These are phyloP conservation scores for Melastoma malabathricum DNA, from an alignment of 345 rosid species.

Conservation along the genomic window DNA sequence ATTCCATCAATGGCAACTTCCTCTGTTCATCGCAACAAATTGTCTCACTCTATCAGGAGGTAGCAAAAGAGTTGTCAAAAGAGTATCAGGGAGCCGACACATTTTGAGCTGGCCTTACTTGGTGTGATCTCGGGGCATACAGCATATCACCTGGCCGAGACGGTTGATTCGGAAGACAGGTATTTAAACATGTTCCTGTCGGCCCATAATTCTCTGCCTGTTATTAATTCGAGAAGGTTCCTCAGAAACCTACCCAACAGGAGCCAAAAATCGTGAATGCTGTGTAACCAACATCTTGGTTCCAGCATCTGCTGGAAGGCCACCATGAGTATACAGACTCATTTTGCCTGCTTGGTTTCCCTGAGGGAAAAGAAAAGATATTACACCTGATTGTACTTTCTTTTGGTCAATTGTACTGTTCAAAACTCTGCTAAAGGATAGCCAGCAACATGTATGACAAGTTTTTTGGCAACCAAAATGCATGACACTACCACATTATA, in stretches of 20 bases:
- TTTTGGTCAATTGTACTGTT: too few species aligned
- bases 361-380: constrained; percentile 20
- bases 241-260: constrained; percentile 35
- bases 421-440: too few species aligned
- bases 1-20: too few species aligned
- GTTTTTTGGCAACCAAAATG: too few species aligned
- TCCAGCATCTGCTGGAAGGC: constrained; percentile 30
- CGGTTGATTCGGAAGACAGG: constrained; percentile 48
- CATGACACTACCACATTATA: too few species aligned
- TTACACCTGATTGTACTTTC: too few species aligned
- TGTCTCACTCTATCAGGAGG: constrained; percentile 10
- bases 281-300: constrained; percentile 41
- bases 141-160: constrained; percentile 45
- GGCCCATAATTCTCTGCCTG: constrained; percentile 54
- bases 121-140: constrained; percentile 42
- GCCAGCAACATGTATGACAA: too few species aligned
- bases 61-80: constrained; percentile 12
- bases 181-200: constrained; percentile 35
- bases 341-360: constrained; percentile 51
- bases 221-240: constrained; percentile 58
- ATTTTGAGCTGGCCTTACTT: constrained; percentile 35
- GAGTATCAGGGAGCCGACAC: constrained; percentile 36
- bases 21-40: too few species aligned
- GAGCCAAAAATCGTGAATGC: constrained; percentile 49
- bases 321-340: constrained; percentile 40